Conservation (phyloP, 176 grass and related monocot species). For the Pontederia crassipes region DNA sequence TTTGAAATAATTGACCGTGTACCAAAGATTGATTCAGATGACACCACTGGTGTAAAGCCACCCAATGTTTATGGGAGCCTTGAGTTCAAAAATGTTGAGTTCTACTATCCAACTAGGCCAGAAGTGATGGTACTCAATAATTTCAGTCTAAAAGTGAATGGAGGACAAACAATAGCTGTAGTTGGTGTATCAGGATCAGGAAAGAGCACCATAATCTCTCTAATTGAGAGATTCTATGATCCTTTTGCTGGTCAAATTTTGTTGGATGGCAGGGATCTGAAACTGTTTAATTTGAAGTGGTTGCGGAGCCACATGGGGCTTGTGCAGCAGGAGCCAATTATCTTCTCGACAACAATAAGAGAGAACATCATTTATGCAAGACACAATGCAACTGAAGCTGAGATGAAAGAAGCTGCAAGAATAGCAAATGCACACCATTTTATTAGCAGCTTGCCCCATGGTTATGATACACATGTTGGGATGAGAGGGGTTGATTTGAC, state of each 20-base stretch:
- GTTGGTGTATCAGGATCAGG: slow-evolving; percentile 94
- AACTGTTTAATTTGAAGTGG: slow-evolving; percentile 92
- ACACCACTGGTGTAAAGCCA: slow-evolving; percentile 89
- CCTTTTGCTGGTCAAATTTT: slow-evolving; percentile 87
- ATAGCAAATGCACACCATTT: slow-evolving; percentile 99
- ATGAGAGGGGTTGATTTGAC: slow-evolving; percentile 97
- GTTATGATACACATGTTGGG: slow-evolving; percentile 96
- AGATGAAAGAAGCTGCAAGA: slow-evolving; percentile 89
- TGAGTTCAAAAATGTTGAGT: slow-evolving; percentile 95
- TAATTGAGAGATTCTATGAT: slow-evolving; percentile 95
- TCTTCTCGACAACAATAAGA: slow-evolving; percentile 98
- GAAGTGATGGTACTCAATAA: slow-evolving; percentile 91
- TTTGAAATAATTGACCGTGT: slow-evolving; percentile 99
- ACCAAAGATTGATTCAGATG: slow-evolving; percentile 93
- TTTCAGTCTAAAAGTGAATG: slow-evolving; percentile 93
- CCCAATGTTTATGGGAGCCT: slow-evolving; percentile 98
- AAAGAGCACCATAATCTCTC: slow-evolving; percentile 96
- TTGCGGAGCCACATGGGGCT: slow-evolving; percentile 94
- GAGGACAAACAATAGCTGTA: slow-evolving; percentile 89
- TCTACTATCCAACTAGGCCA: slow-evolving; percentile 74
- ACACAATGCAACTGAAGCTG: slow-evolving; percentile 95
- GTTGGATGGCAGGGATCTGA: slow-evolving; percentile 93
- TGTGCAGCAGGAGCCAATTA: slow-evolving; percentile 90
- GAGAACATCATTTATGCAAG: slow-evolving; percentile 98
- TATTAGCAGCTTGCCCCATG: slow-evolving; percentile 96